Conservation (phyloP, 768 basidiomycete species). For the Phaffia australis region DNA sequence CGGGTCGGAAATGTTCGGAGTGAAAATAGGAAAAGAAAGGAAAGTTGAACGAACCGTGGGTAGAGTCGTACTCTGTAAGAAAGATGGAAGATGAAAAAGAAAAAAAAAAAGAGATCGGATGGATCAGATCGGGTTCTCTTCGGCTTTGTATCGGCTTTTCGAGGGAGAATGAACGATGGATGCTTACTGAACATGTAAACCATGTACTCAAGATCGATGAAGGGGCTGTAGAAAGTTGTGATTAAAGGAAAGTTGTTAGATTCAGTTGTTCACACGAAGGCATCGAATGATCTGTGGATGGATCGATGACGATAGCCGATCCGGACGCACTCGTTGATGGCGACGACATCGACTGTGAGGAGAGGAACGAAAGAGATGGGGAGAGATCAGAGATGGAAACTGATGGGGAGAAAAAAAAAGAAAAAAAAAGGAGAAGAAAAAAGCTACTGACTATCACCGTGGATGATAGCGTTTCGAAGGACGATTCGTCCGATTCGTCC, state of each 20-base stretch:
- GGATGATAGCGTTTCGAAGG: slow-evolving; percentile 77
- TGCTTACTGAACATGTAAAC: slow-evolving; percentile 99
- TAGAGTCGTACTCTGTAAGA: slow-evolving; percentile 30
- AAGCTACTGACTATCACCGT: slow-evolving; percentile 50
- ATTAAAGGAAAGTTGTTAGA: slow-evolving; percentile 3
- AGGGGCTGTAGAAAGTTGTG: slow-evolving; percentile 52
- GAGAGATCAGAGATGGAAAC: neutral
- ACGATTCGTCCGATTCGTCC: slow-evolving; percentile 99
- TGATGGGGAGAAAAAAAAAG: neutral
- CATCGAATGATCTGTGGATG: neutral
- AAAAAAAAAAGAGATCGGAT: neutral
- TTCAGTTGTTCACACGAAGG: too few species aligned
- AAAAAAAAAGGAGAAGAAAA: neutral
- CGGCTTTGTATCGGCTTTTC: neutral
- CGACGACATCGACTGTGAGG: slow-evolving; percentile 49
- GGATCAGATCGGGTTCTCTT: neutral
- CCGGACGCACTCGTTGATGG: slow-evolving; percentile 74
- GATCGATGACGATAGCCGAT: neutral
- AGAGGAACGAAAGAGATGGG: neutral
- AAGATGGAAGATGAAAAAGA: neutral
- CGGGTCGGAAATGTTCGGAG: neutral
- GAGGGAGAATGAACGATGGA: slow-evolving; percentile 62
- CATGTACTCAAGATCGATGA: slow-evolving; percentile 97
- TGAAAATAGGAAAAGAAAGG: neutral
- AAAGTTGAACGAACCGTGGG: slow-evolving; percentile 35